Conservation (phyloP, 2,329 filamentous ascomycete species). For the Ceratocystis albifundus region DNA sequence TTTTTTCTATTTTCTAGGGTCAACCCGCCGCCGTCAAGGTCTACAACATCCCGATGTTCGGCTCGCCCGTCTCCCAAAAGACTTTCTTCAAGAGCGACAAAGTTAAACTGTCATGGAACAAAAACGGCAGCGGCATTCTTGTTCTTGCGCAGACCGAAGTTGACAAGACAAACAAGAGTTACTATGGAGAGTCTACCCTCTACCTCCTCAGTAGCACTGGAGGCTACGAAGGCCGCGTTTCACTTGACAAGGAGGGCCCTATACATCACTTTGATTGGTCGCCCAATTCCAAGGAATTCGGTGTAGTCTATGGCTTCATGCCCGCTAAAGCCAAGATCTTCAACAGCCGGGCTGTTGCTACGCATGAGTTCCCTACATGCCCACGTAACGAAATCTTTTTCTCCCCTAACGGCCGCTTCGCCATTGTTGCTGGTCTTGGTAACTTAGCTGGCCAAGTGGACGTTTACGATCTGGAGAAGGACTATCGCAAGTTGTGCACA, state of each 20-base stretch:
- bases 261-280: slow-evolving; percentile 99
- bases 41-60: slow-evolving; percentile 84
- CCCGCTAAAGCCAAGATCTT: slow-evolving; percentile 98
- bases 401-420: slow-evolving; percentile 85
- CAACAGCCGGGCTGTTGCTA: slow-evolving; percentile 72
- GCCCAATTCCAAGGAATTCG: slow-evolving; percentile 93
- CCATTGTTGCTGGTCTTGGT: slow-evolving; percentile 89
- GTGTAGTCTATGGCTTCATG: slow-evolving; percentile 96
- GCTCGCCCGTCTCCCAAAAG: slow-evolving; percentile 78
- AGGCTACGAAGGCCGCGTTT: slow-evolving; percentile 81
- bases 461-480: slow-evolving; percentile 83
- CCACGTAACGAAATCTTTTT: slow-evolving; percentile 93
- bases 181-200: slow-evolving; percentile 96
- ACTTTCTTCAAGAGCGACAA: slow-evolving; percentile 99
- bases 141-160: slow-evolving; percentile 96
- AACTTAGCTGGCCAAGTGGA: slow-evolving; percentile 97
- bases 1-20: slow-evolving; percentile 44
- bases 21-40: slow-evolving; percentile 90
- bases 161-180: slow-evolving; percentile 96
- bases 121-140: slow-evolving; percentile 76
- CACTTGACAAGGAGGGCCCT: slow-evolving; percentile 90
- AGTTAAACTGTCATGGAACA: slow-evolving; percentile 97
- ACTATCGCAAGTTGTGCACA: slow-evolving; percentile 82
- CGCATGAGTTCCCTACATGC: slow-evolving; percentile 73
- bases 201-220: slow-evolving; percentile 89